These are phyloP conservation scores for Geotrichum armillariae DNA, from an alignment of 1,139 yeast genomes.

Conservation along the genomic window DNA sequence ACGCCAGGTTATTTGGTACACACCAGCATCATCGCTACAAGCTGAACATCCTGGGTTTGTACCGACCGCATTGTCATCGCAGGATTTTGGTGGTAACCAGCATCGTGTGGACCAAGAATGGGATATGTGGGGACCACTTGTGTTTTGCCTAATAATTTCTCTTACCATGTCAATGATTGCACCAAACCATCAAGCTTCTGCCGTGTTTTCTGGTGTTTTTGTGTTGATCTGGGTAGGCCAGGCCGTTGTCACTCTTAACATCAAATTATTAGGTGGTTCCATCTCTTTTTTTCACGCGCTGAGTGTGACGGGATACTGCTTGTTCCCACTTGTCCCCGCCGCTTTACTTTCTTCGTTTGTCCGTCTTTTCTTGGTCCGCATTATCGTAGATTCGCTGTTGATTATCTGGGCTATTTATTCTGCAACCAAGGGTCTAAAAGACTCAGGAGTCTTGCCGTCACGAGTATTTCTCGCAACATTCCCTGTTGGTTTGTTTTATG, in stretches of 20 bases:
- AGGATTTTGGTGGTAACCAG: constrained; percentile 21
- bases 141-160: constrained; percentile 65
- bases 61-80: constrained; percentile 15
- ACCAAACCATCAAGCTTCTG: constrained; percentile 42
- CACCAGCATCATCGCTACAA: constrained; percentile 22
- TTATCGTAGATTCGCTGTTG: constrained; percentile 53
- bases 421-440: constrained; percentile 61
- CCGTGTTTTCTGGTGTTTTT: constrained; percentile 65
- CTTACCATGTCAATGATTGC: constrained; percentile 49
- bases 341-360: constrained; percentile 60
- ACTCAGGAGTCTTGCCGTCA: constrained; percentile 68
- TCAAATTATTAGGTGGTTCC: constrained; percentile 73
- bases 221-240: constrained; percentile 58
- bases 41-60: constrained; percentile 17
- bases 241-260: constrained; percentile 58
- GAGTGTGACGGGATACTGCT: constrained; percentile 77
- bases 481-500: constrained; percentile 76
- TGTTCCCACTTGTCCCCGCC: constrained; percentile 74
- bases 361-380: constrained; percentile 54
- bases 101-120: constrained; percentile 23
- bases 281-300: constrained; percentile 76
- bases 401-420: constrained; percentile 76
- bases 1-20: constrained; percentile 73
- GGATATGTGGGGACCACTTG: constrained; percentile 73
- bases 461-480: constrained; percentile 72